These are phyloP conservation scores for Sphaerostilbella broomeana DNA, from an alignment of 2,329 filamentous ascomycete species.

Conservation along the genomic window DNA sequence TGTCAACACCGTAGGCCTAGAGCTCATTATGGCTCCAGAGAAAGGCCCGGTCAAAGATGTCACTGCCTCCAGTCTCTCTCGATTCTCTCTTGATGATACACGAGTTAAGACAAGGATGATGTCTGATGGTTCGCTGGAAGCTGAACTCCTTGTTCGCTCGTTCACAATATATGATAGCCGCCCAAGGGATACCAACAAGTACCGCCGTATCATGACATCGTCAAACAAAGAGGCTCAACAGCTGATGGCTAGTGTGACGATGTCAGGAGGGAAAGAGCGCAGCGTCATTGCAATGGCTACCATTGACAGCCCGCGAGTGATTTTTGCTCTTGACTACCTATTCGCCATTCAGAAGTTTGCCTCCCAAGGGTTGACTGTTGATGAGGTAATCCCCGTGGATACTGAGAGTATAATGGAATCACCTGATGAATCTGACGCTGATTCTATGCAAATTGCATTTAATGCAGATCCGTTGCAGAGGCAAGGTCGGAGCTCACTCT, in stretches of 20 bases:
- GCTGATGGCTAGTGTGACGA: slow-evolving; percentile 94
- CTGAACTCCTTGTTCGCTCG: slow-evolving; percentile 85
- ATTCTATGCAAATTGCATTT: slow-evolving; percentile 47
- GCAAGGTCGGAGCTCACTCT: slow-evolving; percentile 25
- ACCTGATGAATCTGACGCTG: slow-evolving; percentile 52
- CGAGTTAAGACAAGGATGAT: slow-evolving; percentile 88
- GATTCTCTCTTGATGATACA: slow-evolving; percentile 90
- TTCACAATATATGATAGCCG: slow-evolving; percentile 94
- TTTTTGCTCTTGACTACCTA: slow-evolving; percentile 92
- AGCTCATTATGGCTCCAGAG: slow-evolving; percentile 72
- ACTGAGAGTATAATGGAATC: slow-evolving; percentile 50
- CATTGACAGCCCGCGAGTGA: slow-evolving; percentile 88
- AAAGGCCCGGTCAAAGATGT: slow-evolving; percentile 72
- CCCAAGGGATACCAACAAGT: slow-evolving; percentile 86
- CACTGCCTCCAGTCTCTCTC: slow-evolving; percentile 76
- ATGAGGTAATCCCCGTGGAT: slow-evolving; percentile 49
- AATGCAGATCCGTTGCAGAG: slow-evolving; percentile 19
- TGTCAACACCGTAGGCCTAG: slow-evolving; percentile 78
- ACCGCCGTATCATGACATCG: slow-evolving; percentile 95
- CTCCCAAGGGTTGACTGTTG: slow-evolving; percentile 58
- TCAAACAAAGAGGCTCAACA: slow-evolving; percentile 94
- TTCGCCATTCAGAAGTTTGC: slow-evolving; percentile 83
- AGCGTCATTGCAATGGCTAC: slow-evolving; percentile 87
- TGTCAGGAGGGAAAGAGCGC: slow-evolving; percentile 75
- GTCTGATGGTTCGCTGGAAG: slow-evolving; percentile 84